These are phyloP conservation scores for Penicillium steckii DNA, from an alignment of 495 filamentous ascomycete genomes.

Conservation along the genomic window DNA sequence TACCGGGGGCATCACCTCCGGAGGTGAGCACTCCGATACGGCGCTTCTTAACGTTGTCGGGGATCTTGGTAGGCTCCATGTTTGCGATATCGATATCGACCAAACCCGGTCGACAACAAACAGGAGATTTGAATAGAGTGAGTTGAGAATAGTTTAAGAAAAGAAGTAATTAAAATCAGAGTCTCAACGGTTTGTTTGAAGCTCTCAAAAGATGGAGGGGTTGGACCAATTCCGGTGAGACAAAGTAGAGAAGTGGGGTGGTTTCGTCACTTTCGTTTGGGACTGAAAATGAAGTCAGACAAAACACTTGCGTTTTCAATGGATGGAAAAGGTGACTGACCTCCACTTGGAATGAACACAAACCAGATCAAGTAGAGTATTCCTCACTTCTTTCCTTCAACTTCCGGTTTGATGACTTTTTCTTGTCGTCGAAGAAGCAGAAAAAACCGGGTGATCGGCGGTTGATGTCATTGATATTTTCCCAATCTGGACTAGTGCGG, in stretches of 20 bases:
- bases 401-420: no score
- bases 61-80: conserved; percentile 36
- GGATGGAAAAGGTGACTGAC: no score
- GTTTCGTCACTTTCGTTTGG: conserved; percentile 44
- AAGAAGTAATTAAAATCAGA: conserved; percentile 12
- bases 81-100: conserved; percentile 16
- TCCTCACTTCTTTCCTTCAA: no score
- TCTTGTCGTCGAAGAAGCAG: no score
- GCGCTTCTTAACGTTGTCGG: conserved; percentile 58
- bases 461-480: no score
- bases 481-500: no score
- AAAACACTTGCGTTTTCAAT: no score
- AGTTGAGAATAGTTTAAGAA: conserved; percentile 6
- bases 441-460: no score
- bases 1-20: conserved; percentile 95
- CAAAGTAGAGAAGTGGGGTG: conserved; percentile 43
- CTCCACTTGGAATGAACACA: no score
- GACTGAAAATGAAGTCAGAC: no score
- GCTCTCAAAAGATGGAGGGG: conserved; percentile 23
- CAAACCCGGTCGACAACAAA: conserved; percentile 13
- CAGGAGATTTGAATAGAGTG: conserved; percentile 7
- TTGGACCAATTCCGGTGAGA: conserved; percentile 43
- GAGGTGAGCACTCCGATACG: conserved; percentile 94
- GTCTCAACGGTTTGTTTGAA: background rate
- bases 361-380: no score